Conservation (phyloP, 106 monocot genomes). For the Narthecium ossifragum region DNA sequence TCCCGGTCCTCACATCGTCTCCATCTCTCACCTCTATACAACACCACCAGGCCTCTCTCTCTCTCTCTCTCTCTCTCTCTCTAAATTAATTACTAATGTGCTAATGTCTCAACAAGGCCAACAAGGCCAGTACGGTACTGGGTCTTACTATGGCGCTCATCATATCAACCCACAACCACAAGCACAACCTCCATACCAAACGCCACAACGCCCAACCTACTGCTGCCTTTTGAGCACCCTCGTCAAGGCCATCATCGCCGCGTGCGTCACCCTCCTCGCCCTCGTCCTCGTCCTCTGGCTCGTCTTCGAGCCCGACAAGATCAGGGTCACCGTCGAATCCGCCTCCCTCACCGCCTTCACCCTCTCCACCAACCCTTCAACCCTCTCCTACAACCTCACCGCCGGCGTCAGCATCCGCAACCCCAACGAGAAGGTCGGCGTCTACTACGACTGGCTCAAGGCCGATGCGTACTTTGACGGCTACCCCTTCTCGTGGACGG, state of each 20-base stretch:
- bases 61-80: too few relatives aligned
- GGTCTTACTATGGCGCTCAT: slow-evolving; percentile 7
- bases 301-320: slow-evolving; percentile 1
- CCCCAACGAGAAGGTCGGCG: slow-evolving; percentile 59
- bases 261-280: neutral
- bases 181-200: neutral
- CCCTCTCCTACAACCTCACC: slow-evolving; percentile 50
- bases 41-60: neutral
- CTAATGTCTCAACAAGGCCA: too few relatives aligned
- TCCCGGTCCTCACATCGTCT: too few relatives aligned
- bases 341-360: slow-evolving; percentile 51
- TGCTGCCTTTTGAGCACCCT: neutral
- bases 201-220: neutral
- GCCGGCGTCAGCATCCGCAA: slow-evolving; percentile 53
- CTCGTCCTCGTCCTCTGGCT: slow-evolving; percentile 5
- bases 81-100: too few relatives aligned
- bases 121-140: too few relatives aligned
- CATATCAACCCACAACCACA: neutral
- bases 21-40: neutral
- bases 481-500: slow-evolving; percentile 26
- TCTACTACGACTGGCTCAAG: slow-evolving; percentile 69
- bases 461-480: slow-evolving; percentile 44
- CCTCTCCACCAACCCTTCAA: slow-evolving; percentile 18
- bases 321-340: slow-evolving; percentile 31
- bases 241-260: neutral